These are phyloP conservation scores for Hortiboletus campestris DNA, from an alignment of 768 basidiomycete genomes.

Conservation along the genomic window DNA sequence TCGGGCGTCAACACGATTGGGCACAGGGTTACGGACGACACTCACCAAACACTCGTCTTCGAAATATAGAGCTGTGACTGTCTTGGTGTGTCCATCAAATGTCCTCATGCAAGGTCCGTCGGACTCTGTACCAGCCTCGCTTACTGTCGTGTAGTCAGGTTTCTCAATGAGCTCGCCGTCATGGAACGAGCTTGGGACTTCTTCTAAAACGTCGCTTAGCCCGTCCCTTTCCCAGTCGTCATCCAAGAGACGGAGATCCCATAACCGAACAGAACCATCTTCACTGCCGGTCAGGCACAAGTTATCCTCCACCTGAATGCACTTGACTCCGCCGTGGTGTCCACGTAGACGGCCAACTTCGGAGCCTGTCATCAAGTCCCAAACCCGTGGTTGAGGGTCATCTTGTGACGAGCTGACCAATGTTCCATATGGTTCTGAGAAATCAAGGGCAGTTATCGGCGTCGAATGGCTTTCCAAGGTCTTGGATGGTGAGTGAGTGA, in stretches of 20 bases:
- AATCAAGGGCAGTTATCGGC: constrained; percentile 86
- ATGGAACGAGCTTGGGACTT: constrained; percentile 42
- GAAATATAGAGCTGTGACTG: constrained; percentile 91
- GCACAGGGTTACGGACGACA: constrained; percentile 8
- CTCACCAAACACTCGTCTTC: constrained; percentile 90
- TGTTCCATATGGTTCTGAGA: constrained; percentile 94
- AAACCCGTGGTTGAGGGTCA: constrained; percentile 85
- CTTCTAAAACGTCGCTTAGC: constrained; percentile 63
- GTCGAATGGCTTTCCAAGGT: constrained; percentile 78
- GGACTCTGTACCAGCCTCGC: constrained; percentile 47
- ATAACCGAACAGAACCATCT: constrained; percentile 81
- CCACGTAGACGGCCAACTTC: constrained; percentile 85
- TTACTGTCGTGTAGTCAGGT: constrained; percentile 38
- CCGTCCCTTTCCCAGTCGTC: constrained; percentile 59
- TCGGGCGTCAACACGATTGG: constrained; percentile 17
- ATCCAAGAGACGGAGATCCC: constrained; percentile 87
- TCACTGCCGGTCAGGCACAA: constrained; percentile 88
- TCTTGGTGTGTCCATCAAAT: constrained; percentile 89
- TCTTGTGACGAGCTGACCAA: constrained; percentile 86
- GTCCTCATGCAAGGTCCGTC: constrained; percentile 56
- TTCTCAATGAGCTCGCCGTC: constrained; percentile 40
- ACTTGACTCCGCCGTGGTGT: constrained; percentile 79
- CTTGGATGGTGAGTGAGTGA: constrained; percentile 39
- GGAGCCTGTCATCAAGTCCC: constrained; percentile 90
- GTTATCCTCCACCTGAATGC: constrained; percentile 89